Conservation (phyloP, 257 asterid species). For the Pogostemon cablin region DNA sequence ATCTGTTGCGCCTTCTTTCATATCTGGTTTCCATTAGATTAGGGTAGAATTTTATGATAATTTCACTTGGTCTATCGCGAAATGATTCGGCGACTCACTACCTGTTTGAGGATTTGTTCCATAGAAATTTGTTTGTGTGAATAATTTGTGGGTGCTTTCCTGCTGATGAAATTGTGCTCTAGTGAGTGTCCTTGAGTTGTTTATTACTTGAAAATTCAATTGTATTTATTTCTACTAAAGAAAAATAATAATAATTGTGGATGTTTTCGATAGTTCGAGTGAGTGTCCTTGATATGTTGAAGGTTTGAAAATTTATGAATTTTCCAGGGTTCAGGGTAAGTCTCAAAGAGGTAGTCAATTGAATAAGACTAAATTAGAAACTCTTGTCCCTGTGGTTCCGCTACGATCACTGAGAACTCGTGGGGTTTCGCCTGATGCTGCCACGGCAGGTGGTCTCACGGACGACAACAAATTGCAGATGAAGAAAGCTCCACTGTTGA, state of each 20-base stretch:
- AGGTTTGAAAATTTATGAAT: background rate
- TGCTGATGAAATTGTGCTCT: background rate
- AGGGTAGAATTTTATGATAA: background rate
- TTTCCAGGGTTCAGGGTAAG: conserved; percentile 55
- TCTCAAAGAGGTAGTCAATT: conserved; percentile 58
- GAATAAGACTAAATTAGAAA: conserved; percentile 60
- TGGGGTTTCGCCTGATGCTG: conserved; percentile 78
- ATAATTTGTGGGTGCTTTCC: background rate
- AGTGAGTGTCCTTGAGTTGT: background rate
- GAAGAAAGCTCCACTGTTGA: conserved; percentile 25
- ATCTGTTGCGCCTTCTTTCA: background rate
- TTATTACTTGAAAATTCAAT: conserved; percentile 10
- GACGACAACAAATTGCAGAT: conserved; percentile 31
- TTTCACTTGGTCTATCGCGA: background rate
- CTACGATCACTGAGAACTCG: conserved; percentile 86
- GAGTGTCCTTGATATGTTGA: conserved; percentile 12
- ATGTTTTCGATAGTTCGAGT: background rate
- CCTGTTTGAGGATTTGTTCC: conserved; percentile 24
- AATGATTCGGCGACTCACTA: conserved; percentile 11
- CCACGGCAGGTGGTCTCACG: conserved; percentile 58
- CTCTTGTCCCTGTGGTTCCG: conserved; percentile 53
- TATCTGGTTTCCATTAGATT: background rate
- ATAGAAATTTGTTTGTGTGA: background rate
- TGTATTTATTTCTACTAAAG: background rate
- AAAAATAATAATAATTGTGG: background rate